Evolutionary conservation across 2,329 filamentous ascomycete species (phyloP).

Genomic region (Fusarium verticillioides): DNA sequence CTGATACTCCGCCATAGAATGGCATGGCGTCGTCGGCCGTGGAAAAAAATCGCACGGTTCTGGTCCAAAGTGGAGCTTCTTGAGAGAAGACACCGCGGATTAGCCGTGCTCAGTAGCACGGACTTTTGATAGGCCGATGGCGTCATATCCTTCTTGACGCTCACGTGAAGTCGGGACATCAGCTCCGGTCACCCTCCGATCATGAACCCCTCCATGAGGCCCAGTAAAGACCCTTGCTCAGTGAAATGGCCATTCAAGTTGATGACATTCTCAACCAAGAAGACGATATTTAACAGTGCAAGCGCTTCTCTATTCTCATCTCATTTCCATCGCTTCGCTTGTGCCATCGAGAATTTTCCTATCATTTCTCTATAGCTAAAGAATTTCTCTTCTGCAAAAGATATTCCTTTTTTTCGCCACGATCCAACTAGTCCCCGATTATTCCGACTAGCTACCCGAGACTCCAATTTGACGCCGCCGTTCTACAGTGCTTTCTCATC

Average conservation of each 20-base stretch:
- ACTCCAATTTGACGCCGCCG: slow-evolving; percentile 50
- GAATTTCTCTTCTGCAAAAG: neutral
- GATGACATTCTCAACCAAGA: neutral
- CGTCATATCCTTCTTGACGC: slow-evolving; percentile 23
- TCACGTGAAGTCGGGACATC: slow-evolving; percentile 2
- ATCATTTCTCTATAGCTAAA: neutral
- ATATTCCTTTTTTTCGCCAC: slow-evolving; percentile 23
- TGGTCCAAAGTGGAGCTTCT: slow-evolving; percentile 17
- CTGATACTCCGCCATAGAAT: slow-evolving; percentile 45
- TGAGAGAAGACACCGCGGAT: slow-evolving; percentile 18
- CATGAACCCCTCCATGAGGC: slow-evolving; percentile 16
- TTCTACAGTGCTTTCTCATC: slow-evolving; percentile 60
- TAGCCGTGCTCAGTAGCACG: slow-evolving; percentile 31
- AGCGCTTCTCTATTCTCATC: neutral
- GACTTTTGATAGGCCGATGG: slow-evolving; percentile 40
- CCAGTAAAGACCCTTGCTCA: neutral
- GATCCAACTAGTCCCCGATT: slow-evolving; percentile 5
- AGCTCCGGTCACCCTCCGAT: slow-evolving; percentile 21
- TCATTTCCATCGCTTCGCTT: neutral
- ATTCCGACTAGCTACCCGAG: slow-evolving; percentile 24
- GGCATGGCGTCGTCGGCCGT: slow-evolving; percentile 37
- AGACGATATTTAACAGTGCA: neutral
- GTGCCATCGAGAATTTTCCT: neutral
- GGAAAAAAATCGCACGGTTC: slow-evolving; percentile 44
- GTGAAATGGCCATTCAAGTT: neutral